phyloP scores from a whole-genome alignment of 768 basidiomycete genomes.

The Lactifluus volemus region DNA sequence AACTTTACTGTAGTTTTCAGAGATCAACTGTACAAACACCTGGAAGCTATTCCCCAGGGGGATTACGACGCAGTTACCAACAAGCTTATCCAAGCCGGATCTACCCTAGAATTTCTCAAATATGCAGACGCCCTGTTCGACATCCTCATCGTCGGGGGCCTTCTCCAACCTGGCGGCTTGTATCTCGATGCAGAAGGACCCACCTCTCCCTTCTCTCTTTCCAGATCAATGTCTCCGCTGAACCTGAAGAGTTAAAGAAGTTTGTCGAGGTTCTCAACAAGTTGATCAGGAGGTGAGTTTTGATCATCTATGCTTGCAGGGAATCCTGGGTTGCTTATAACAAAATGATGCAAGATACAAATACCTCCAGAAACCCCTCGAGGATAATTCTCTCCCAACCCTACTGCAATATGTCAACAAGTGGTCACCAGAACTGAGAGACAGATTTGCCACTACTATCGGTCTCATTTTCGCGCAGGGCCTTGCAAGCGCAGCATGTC shows the following conservation, averaged over 20 bases:
- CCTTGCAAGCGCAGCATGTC: conserved; percentile 65
- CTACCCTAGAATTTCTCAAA: conserved; percentile 90
- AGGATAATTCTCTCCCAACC: conserved; percentile 71
- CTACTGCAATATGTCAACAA: conserved; percentile 86
- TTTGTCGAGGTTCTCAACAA: conserved; percentile 93
- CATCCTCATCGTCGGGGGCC: conserved; percentile 88
- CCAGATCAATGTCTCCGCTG: conserved; percentile 68
- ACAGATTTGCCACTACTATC: conserved; percentile 74
- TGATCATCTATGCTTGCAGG: neutral
- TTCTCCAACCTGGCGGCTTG: conserved; percentile 91
- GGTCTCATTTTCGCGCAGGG: conserved; percentile 83
- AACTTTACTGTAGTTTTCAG: conserved; percentile 57
- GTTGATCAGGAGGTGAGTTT: conserved; percentile 78
- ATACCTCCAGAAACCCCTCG: conserved; percentile 96
- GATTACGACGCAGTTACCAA: conserved; percentile 78
- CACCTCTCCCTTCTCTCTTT: conserved; percentile 83
- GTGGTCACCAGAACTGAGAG: conserved; percentile 68
- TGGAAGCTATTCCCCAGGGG: conserved; percentile 69
- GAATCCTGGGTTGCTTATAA: neutral
- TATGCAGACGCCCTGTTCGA: conserved; percentile 97
- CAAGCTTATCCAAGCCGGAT: conserved; percentile 87
- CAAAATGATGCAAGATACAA: conserved; percentile 63
- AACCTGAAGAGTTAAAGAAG: conserved; percentile 82
- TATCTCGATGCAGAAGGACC: conserved; percentile 85
- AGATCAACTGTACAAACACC: conserved; percentile 86